phyloP scores from a whole-genome alignment of 495 filamentous ascomycete genomes.

The Platismatia glauca region DNA sequence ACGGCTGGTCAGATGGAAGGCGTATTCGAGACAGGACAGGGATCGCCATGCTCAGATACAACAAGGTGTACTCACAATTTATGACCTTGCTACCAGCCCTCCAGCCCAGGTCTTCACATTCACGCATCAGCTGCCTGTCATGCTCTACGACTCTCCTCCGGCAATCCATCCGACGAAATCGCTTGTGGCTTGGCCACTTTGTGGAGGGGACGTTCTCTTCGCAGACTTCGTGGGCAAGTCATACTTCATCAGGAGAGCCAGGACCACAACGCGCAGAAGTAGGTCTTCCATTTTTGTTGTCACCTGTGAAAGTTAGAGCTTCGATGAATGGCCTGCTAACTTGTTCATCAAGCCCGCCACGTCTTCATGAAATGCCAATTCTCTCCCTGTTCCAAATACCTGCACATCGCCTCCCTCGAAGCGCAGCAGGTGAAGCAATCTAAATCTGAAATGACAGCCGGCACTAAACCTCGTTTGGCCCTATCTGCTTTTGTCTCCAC shows the following conservation, averaged over 20 bases:
- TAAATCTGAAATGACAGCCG: not conserved
- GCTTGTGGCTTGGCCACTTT: constrained; percentile 13
- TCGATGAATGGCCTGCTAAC: not conserved
- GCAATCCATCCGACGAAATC: constrained; percentile 11
- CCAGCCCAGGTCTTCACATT: constrained; percentile 6
- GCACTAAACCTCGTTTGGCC: not conserved
- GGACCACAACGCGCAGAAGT: constrained; percentile 7
- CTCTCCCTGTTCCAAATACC: constrained; percentile 5
- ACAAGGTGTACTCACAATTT: constrained; percentile 6
- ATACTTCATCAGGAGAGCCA: constrained; percentile 9
- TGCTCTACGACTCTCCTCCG: constrained; percentile 9
- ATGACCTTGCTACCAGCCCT: not conserved
- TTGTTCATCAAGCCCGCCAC: not conserved
- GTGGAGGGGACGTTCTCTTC: constrained; percentile 12
- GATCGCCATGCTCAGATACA: not conserved
- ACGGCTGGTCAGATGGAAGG: not conserved
- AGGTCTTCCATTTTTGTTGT: not conserved
- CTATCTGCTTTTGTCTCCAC: constrained; percentile 13
- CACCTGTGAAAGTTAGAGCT: not conserved
- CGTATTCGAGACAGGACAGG: not conserved
- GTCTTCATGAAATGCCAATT: constrained; percentile 15
- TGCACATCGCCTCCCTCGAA: constrained; percentile 16
- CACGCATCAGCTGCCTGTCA: not conserved
- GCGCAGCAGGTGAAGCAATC: not conserved
- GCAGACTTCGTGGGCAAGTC: constrained; percentile 7